Percentiles rank a stretch among this genome's conserved stretches.
phyloP scores from a whole-genome alignment of 1,139 yeast genomes.

The Schizosaccharomyces versatilis region DNA sequence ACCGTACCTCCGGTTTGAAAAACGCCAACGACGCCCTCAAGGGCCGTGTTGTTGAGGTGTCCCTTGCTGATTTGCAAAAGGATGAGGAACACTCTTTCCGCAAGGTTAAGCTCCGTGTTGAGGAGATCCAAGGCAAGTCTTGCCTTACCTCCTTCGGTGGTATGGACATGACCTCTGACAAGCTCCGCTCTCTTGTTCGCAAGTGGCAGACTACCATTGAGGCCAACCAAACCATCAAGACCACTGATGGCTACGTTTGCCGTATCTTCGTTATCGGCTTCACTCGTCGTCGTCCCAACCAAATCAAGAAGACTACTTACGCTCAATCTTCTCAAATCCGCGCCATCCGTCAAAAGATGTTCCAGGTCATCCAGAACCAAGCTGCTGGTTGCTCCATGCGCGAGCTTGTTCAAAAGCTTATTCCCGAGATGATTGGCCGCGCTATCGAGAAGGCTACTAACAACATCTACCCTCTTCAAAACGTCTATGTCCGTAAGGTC shows the following conservation, averaged over 20 bases:
- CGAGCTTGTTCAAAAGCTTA: slow-evolving; percentile 70
- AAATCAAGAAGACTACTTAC: slow-evolving; percentile 74
- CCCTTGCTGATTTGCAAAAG: slow-evolving; percentile 76
- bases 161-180: slow-evolving; percentile 75
- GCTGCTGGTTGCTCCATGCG: slow-evolving; percentile 66
- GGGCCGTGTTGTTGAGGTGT: slow-evolving; percentile 76
- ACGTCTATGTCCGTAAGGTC: slow-evolving; percentile 80
- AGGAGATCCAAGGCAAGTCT: slow-evolving; percentile 84
- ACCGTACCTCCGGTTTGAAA: slow-evolving; percentile 83
- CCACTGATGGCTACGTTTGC: slow-evolving; percentile 72
- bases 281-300: slow-evolving; percentile 80
- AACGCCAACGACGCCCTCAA: slow-evolving; percentile 79
- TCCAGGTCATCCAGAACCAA: slow-evolving; percentile 68
- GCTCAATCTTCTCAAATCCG: slow-evolving; percentile 82
- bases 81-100: slow-evolving; percentile 84
- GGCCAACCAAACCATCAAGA: slow-evolving; percentile 79
- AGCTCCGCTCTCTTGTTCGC: slow-evolving; percentile 74
- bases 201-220: slow-evolving; percentile 86
- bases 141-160: slow-evolving; percentile 90
- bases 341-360: slow-evolving; percentile 68
- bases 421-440: slow-evolving; percentile 79
- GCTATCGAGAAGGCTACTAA: slow-evolving; percentile 74
- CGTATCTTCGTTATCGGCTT: slow-evolving; percentile 78
- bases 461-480: slow-evolving; percentile 70
- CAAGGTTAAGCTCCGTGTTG: slow-evolving; percentile 74